Evolutionary conservation across 768 basidiomycete species (phyloP), one percentile per base, ranked within the genome.

Genomic region (Calocybe gangraenosa): DNA sequence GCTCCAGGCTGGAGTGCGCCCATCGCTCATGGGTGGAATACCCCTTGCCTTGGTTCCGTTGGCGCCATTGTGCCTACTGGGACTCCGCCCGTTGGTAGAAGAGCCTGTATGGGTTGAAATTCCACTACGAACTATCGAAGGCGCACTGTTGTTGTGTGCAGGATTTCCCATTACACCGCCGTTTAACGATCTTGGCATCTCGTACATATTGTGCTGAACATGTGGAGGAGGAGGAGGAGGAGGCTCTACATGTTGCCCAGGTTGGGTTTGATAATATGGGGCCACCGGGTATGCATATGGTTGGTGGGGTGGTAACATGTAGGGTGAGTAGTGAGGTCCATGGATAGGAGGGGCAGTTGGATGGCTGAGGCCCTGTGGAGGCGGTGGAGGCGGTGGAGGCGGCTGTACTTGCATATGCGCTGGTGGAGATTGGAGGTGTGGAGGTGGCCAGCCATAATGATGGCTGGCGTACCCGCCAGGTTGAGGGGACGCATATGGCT

Each of bases 1-100:
- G 58, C 76, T 87, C 84, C 85, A 87, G n/a, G 77, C 65, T 39
- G 70, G n/a, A n/a, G n/a, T 64, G 39, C 78, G 66, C 17, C 73
- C 64, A 38, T 73, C 67, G 8, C 42, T 47, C 32, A 72, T 68
- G 17, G 69, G 61, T 20, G 65, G 51, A 9, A 51, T 46, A 15
- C 56, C 54, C 33, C 58, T 48, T 31, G 62, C 55, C 58, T 69
- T 63, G 19, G 48, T 52, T 14, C 62, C 63, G 49, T 64, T 70
- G 55, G 58, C 36, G 48, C 42, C 60, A 36, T 63, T 57, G 40
- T 60, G 59, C 25, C 65, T 56, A 28, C 55, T 47, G 17, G 65
- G 56, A 38, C 59, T 59, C 22, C 63, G 59, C 54, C 59, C 69
- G 44, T 63, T 65, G 42, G 53, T 62, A 19, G 56, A 55, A 25